These are phyloP conservation scores for Sporopachydermia quercuum DNA, from an alignment of 805 yeast species.

Conservation along the genomic window DNA sequence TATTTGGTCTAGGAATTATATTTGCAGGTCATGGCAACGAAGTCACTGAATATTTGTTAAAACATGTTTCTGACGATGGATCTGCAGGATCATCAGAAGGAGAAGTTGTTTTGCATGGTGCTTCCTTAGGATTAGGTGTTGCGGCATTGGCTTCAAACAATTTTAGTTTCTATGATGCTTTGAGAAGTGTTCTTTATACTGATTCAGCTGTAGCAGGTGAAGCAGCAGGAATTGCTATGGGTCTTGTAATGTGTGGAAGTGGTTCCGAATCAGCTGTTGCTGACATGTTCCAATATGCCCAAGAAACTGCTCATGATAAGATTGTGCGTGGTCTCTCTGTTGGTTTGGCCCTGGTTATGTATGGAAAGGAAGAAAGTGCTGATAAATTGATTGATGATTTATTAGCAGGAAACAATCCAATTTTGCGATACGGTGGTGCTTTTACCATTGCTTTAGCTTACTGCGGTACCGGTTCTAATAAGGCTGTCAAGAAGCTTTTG, in stretches of 20 bases:
- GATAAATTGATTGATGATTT: conserved; percentile 51
- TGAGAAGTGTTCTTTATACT: conserved; percentile 69
- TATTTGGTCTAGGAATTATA: conserved; percentile 83
- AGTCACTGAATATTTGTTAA: conserved; percentile 55
- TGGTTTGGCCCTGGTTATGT: conserved; percentile 76
- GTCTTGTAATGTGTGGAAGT: conserved; percentile 87
- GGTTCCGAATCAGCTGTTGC: conserved; percentile 51
- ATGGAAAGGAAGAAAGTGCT: conserved; percentile 74
- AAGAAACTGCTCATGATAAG: conserved; percentile 91
- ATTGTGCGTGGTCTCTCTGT: conserved; percentile 87
- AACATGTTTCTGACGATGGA: conserved; percentile 51
- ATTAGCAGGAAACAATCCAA: conserved; percentile 61
- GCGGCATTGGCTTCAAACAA: conserved; percentile 91
- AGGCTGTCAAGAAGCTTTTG: conserved; percentile 70
- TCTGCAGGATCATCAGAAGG: conserved; percentile 33
- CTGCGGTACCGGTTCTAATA: conserved; percentile 88
- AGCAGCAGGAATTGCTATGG: conserved; percentile 94
- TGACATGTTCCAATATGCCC: conserved; percentile 84
- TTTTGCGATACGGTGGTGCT: conserved; percentile 91
- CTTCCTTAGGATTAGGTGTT: conserved; percentile 86
- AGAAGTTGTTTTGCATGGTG: conserved; percentile 88
- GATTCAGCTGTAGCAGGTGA: conserved; percentile 93
- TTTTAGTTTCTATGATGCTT: conserved; percentile 59
- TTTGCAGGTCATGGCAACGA: conserved; percentile 95
- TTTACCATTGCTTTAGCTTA: conserved; percentile 89